phyloP scores from a whole-genome alignment of 148 eudicot genomes.

The Silene conica region DNA sequence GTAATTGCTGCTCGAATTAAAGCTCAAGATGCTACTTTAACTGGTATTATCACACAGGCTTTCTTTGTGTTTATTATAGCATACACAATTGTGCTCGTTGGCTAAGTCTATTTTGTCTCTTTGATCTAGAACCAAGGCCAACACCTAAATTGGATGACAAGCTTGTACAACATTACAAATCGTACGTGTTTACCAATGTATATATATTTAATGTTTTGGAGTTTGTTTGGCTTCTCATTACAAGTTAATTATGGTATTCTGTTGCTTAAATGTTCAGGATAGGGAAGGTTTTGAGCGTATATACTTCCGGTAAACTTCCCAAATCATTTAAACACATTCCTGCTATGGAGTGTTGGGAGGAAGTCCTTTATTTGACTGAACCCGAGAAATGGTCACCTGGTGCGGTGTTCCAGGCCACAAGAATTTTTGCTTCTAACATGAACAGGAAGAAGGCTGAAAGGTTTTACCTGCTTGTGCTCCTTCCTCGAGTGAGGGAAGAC shows the following conservation, averaged over 20 bases:
- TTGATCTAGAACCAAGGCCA: slow-evolving; percentile 40
- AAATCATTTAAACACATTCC: slow-evolving; percentile 79
- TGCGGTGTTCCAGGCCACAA: slow-evolving; percentile 86
- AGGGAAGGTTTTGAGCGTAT: slow-evolving; percentile 64
- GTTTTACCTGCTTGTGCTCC: slow-evolving; percentile 76
- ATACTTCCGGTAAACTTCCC: slow-evolving; percentile 78
- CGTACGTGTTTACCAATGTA: slow-evolving; percentile 35
- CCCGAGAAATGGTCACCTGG: slow-evolving; percentile 92
- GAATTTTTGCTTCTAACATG: slow-evolving; percentile 88
- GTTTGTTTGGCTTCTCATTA: background rate
- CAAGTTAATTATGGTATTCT: background rate
- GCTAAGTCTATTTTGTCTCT: background rate
- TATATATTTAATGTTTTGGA: background rate
- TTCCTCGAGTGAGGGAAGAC: slow-evolving; percentile 82
- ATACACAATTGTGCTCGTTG: background rate
- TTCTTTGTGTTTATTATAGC: background rate
- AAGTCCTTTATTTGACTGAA: slow-evolving; percentile 74
- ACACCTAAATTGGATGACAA: slow-evolving; percentile 56
- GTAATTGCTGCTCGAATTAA: slow-evolving; percentile 63
- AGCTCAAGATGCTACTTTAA: slow-evolving; percentile 52
- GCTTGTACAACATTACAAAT: slow-evolving; percentile 64
- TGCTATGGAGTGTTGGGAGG: slow-evolving; percentile 68
- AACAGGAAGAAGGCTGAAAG: slow-evolving; percentile 72
- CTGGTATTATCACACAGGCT: slow-evolving; percentile 42
- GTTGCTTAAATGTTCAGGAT: slow-evolving; percentile 34